phyloP scores from a whole-genome alignment of 768 basidiomycete genomes.

The Calocera cornea region DNA sequence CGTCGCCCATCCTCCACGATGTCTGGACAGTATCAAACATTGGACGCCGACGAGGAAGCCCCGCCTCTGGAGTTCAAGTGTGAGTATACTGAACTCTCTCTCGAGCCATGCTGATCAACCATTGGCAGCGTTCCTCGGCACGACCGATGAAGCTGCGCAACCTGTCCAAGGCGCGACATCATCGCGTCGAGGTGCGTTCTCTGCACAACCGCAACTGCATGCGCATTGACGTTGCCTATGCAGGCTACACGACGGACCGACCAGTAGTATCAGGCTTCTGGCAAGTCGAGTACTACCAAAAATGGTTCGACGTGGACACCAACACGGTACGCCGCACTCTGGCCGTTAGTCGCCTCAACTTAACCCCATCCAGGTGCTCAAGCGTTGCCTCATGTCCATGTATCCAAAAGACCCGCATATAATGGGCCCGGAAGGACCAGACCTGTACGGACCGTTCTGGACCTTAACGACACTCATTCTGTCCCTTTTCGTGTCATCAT shows the following conservation, averaged over 20 bases:
- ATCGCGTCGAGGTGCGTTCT: not conserved
- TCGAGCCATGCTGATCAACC: not conserved
- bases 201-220: not conserved
- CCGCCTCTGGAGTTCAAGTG: constrained; percentile 1
- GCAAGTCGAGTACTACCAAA: constrained; percentile 74
- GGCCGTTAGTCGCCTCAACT: not conserved
- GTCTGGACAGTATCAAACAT: constrained; percentile 1
- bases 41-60: not conserved
- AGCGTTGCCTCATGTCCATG: constrained; percentile 61
- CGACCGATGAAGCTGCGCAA: not conserved
- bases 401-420: constrained; percentile 50
- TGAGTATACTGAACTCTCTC: not conserved
- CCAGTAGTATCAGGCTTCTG: constrained; percentile 41
- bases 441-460: constrained; percentile 93
- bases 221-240: not conserved
- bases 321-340: constrained; percentile 35
- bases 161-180: not conserved
- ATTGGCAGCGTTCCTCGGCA: not conserved
- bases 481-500: constrained; percentile 83
- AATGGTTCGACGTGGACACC: constrained; percentile 81
- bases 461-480: constrained; percentile 91
- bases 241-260: not conserved
- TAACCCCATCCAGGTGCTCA: constrained; percentile 39
- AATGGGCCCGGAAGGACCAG: constrained; percentile 29
- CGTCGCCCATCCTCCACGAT: constrained; percentile 18